Percentiles rank a stretch among this genome's conserved stretches.
These are phyloP conservation scores for Plasmodium reichenowi DNA, from an alignment of 169 alveolate species.

Conservation along the genomic window DNA sequence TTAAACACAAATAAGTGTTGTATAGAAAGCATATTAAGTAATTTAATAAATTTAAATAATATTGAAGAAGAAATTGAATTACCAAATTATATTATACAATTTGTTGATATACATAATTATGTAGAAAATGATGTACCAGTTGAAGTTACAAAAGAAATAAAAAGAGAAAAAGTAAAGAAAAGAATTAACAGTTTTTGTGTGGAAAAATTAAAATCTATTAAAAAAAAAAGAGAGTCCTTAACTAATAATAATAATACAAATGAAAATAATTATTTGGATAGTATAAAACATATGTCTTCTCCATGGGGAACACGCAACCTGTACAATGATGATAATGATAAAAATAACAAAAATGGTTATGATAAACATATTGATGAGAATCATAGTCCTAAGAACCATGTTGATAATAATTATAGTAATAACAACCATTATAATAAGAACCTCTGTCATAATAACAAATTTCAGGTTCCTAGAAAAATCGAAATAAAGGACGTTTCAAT, in stretches of 20 bases:
- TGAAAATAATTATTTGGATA: background rate
- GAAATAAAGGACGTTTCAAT: too few species aligned
- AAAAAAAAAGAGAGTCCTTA: slow-evolving; percentile 13
- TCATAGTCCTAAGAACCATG: background rate
- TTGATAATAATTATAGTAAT: too few species aligned
- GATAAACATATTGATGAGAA: background rate
- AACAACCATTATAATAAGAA: too few species aligned
- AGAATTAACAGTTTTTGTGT: background rate
- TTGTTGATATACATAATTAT: slow-evolving; percentile 29
- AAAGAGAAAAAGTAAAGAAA: slow-evolving; percentile 10
- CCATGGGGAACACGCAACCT: too few species aligned
- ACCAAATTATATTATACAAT: slow-evolving; percentile 15
- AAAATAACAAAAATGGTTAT: background rate
- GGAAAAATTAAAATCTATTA: background rate
- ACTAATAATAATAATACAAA: background rate
- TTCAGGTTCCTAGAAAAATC: slow-evolving; percentile 50
- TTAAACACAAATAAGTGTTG: slow-evolving; percentile 27
- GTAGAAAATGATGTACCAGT: slow-evolving; percentile 17
- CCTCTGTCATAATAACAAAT: slow-evolving; percentile 4
- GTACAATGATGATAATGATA: background rate
- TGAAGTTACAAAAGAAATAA: slow-evolving; percentile 1
- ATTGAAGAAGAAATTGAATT: slow-evolving; percentile 46
- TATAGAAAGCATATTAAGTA: slow-evolving; percentile 26
- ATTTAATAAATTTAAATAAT: background rate
- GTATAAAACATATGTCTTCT: background rate